Percentiles rank a stretch among this genome's conserved stretches.
Conservation (phyloP, 2,329 filamentous ascomycete genomes). For the Arthrinium phaeospermum region DNA sequence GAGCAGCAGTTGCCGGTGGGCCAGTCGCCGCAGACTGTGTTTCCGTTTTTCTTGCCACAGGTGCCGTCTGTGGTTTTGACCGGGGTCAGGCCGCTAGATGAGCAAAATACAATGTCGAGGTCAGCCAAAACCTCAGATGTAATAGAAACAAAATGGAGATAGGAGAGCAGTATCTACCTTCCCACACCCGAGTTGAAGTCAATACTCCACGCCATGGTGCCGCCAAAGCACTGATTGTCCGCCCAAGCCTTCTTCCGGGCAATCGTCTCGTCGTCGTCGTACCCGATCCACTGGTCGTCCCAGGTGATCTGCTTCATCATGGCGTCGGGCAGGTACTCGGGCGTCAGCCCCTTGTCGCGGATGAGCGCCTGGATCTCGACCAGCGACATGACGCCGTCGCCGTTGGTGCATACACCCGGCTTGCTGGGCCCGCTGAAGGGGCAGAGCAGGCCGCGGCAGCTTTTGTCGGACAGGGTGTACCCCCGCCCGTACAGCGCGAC, state of each 20-base stretch:
- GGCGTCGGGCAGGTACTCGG: conserved; percentile 25
- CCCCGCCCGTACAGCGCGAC: conserved; percentile 50
- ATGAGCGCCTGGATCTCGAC: conserved; percentile 40
- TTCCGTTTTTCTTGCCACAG: conserved; percentile 6
- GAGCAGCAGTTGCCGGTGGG: conserved; percentile 18
- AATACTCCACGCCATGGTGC: conserved; percentile 40
- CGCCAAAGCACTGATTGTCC: conserved; percentile 37
- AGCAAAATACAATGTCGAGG: neutral
- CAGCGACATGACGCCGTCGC: conserved; percentile 37
- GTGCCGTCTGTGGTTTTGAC: conserved; percentile 2
- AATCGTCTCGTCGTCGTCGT: conserved; percentile 36
- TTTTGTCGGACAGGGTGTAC: conserved; percentile 23
- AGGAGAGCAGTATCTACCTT: neutral
- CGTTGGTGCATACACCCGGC: conserved; percentile 34
- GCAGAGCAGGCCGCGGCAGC: conserved; percentile 36
- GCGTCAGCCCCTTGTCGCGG: conserved; percentile 27
- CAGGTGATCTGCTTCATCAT: conserved; percentile 38
- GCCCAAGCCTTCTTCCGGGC: conserved; percentile 36
- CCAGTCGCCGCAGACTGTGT: conserved; percentile 17
- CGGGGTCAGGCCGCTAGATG: neutral
- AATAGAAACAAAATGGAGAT: neutral
- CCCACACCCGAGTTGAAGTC: conserved; percentile 27
- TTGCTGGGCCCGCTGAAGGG: conserved; percentile 32
- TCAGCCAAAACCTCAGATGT: neutral
- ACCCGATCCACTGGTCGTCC: conserved; percentile 35